Base-by-base conservation (phyloP, 768 basidiomycete genomes). In the Suillus bovinus region DNA sequence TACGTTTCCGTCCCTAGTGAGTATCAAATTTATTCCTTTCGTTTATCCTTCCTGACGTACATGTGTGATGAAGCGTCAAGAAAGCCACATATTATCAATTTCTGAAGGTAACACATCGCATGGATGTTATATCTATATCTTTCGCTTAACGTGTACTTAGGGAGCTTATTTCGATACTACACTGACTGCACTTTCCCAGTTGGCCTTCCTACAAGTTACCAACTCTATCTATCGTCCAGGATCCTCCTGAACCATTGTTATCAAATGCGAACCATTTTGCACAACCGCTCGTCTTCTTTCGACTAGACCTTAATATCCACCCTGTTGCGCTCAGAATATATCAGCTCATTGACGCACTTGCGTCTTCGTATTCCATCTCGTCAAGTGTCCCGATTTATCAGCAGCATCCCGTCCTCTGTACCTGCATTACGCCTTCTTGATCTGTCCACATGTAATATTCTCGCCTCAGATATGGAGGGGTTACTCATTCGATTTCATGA, bases 281-380 rank as follows among this genome's bases (percentile, higher is more conserved):
- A 1, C 95, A 96, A 69, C 95, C 95, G 1, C 81, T 97, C 65
- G 91, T 94, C 3, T 93, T 95, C 76, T 91, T 91, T 72, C 82
- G 82, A 46, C 78, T 96, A 60, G 83, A 88, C 41, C 72, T n/a
- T 80, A 42, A 74, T 96, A 57, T 75, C 80, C 0, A 70, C 71
- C 2, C 73, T 92, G 55, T 73, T 79, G 1, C 66, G 71, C 36
- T 84, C 86, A 0, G 74, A 78, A 0, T 74, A 81, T 13, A 72
- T 81, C n/a, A 59, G 61, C 14, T 68, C 75, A 44, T 76, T 90
- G 50, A 82, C 76, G 4, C 79, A 84, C 61, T 73, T 96, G 24
- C 82, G 89, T 20, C 74, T 96, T 34, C 85, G 90, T 38, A 81
- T 96, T 27, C 94, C 94, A 4, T 79, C 81, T 0, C 84, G 91